Base-by-base conservation (phyloP, 2,329 filamentous ascomycete species). In the Triangularia verruculosa region DNA sequence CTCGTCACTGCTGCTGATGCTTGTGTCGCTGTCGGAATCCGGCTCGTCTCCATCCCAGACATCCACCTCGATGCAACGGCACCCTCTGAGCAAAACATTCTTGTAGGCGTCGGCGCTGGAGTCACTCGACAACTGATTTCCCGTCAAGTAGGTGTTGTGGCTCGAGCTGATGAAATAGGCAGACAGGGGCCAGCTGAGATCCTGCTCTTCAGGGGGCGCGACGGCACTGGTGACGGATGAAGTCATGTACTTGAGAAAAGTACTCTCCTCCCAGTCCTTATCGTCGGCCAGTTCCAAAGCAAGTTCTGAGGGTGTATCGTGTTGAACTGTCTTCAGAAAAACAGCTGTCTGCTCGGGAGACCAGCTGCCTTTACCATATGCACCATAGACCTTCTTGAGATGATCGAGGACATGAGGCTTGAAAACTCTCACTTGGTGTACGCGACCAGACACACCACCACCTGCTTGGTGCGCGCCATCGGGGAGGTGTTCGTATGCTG, bases 81-180 rank as follows among this genome's bases (percentile, higher is more conserved):
- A 96, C 1, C 92, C 93, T 59, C 91, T 87, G 70, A 92, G 85
- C 62, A 97, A 80, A 9, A 93, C 92, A 58, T 89, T 89, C 69
- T 92, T 92, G 79, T 97, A 97, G 2, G 91, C 90, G 69, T 93
- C 90, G 0, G 92, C 92, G 73, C 93, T 96, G 59, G 92, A 95
- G 65, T 90, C 87, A 70, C 92, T 94, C 65, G 86, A 92, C 13
- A 97, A 86, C 79, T 97, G 93, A 73, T 94, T 91, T 24, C 93
- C 93, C 1, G 93, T 86, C 22, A 97, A 85, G 70, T 97, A 97
- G 0, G 93, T 97, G 77, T 97, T 97, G 81, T 97, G 93, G 62
- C 93, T 97, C 70, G 92, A 96, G 67, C 89, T 96, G 74, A 97
- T 92, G 77, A 92, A 97, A 77, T 97, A 97, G 77, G 92, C 93